phyloP scores from a whole-genome alignment of 116 monocot species.

The Papilionanthe hybrid region DNA sequence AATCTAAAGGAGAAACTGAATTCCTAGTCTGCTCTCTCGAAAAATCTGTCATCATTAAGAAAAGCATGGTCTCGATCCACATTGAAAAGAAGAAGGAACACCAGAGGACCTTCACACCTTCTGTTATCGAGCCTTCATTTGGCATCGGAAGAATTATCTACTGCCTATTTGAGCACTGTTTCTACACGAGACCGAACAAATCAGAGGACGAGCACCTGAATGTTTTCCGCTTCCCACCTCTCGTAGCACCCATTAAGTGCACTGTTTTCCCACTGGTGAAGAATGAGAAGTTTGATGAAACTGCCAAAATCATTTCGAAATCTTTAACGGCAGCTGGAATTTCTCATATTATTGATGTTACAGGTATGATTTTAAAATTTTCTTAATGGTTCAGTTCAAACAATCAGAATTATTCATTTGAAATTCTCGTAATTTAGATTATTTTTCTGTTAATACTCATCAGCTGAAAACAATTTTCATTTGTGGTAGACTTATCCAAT shows the following conservation, averaged over 20 bases:
- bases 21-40: conserved; percentile 79
- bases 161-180: conserved; percentile 87
- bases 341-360: conserved; percentile 80
- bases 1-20: conserved; percentile 72
- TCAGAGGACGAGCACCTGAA: conserved; percentile 78
- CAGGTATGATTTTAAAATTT: conserved; percentile 48
- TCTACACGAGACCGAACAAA: conserved; percentile 75
- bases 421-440: too few relatives aligned
- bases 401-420: too few relatives aligned
- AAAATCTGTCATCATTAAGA: conserved; percentile 58
- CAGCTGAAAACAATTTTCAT: too few relatives aligned
- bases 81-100: conserved; percentile 88
- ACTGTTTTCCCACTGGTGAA: conserved; percentile 94
- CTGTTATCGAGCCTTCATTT: conserved; percentile 97
- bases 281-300: conserved; percentile 61
- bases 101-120: conserved; percentile 85
- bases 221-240: conserved; percentile 76
- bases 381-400: too few relatives aligned
- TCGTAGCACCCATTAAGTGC: conserved; percentile 87
- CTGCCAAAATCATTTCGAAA: conserved; percentile 70
- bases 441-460: too few relatives aligned
- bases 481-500: too few relatives aligned
- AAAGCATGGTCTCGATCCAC: conserved; percentile 80
- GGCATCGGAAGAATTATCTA: conserved; percentile 96
- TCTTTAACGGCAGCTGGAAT: conserved; percentile 68